phyloP scores from a whole-genome alignment of 257 asterid genomes.

The Solanum lycopersicoides region DNA sequence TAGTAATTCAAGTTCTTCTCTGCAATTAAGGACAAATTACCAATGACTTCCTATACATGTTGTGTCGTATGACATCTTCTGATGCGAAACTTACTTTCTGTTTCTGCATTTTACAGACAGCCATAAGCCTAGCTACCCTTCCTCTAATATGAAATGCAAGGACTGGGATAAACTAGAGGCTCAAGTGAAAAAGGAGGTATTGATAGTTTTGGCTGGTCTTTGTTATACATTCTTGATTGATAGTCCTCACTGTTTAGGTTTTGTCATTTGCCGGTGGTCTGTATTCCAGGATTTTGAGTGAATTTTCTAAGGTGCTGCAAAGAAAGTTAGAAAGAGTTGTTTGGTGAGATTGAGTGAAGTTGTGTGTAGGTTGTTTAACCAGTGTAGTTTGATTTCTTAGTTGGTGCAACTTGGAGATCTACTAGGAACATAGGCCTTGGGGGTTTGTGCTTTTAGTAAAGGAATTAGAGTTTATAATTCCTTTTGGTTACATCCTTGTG shows the following conservation, averaged over 20 bases:
- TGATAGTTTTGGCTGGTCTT: not conserved
- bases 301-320: no score
- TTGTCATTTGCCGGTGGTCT: not conserved
- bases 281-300: slow-evolving; percentile 15
- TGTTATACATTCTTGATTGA: not conserved
- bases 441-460: no score
- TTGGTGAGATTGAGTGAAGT: no score
- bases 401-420: no score
- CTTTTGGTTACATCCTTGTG: no score
- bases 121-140: slow-evolving; percentile 64
- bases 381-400: no score
- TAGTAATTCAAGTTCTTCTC: not conserved
- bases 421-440: no score
- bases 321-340: no score
- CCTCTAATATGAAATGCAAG: slow-evolving; percentile 51
- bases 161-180: slow-evolving; percentile 98
- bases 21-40: not conserved
- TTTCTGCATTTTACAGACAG: slow-evolving; percentile 26
- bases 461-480: no score
- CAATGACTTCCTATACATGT: not conserved
- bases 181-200: slow-evolving; percentile 75
- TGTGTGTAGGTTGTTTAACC: no score
- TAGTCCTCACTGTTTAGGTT: not conserved
- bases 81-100: not conserved
- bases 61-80: not conserved